Base-by-base conservation (phyloP, 805 yeast species). In the Saccharomycopsis schoenii region DNA sequence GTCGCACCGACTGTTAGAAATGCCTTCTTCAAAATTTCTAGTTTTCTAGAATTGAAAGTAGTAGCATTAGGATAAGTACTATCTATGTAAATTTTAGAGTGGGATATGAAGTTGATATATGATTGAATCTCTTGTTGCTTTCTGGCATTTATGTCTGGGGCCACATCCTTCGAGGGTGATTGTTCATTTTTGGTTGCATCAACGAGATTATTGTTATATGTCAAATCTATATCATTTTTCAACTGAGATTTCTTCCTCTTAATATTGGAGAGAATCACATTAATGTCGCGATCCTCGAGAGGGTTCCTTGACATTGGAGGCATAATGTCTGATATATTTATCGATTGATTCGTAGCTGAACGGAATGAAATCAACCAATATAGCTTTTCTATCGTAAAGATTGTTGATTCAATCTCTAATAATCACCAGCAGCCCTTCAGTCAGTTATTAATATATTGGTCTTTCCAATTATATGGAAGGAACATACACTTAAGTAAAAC, bases 1-100 rank as follows among this genome's bases (percentile, higher is more conserved):
- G 15, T 57, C 5, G 62, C 42, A 25, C 62, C 62, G 3, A 39
- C 42, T 9, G 42, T 37, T 8, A n/a, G 24, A 37, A 62, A 60
- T 29, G 36, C 21, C 9, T 29, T 17, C 40, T 51, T 58, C 34
- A 61, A 29, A 12, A 19, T 17, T 14, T 55, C 34, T 14, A 59
- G 14, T 40, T 55, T 55, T 21, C 24, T 37, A 4, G 52, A 12
- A 37, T 42, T 42, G 17, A 43, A 19, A 8, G 37, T n/a, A 19
- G 36, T 8, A n/a, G 9, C 21, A 15, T 42, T 47, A n/a, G 60
- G 56, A 37, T 56, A 56, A 5, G 59, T 43, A 21, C 36, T 56
- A 24, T 59, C 61, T 34, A 59, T 59, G 37, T 59, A 59, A n/a
- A 55, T 34, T 21, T 21, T 40, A 15, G 41, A 37, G 25, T 21